Conservation (phyloP, 371 early-diverging fungal species). For the Pancytospora philotis region DNA sequence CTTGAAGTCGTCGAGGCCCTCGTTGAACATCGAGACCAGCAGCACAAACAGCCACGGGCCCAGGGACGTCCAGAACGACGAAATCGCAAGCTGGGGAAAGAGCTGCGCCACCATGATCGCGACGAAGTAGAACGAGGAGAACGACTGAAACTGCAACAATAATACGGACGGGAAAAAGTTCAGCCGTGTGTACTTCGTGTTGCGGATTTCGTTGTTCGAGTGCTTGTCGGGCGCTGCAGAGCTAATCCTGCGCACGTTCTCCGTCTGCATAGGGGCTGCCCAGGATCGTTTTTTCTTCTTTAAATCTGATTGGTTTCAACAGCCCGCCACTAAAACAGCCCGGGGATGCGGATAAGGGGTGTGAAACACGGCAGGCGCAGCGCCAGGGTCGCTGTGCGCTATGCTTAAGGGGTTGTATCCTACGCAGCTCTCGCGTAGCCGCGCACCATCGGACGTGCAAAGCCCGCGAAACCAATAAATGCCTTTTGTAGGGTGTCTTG, state of each 20-base stretch:
- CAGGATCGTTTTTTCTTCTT: conserved; percentile 9
- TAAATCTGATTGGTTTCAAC: conserved; percentile 18
- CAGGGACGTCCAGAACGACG: conserved; percentile 79
- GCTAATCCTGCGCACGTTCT: background rate
- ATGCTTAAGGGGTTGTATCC: too few relatives aligned
- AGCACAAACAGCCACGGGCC: conserved; percentile 86
- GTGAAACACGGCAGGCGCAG: background rate
- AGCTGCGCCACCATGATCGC: conserved; percentile 83
- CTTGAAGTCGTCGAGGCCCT: conserved; percentile 82
- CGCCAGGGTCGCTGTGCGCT: too few relatives aligned
- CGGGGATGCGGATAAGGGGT: conserved; percentile 32
- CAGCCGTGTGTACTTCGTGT: conserved; percentile 82
- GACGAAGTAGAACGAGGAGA: conserved; percentile 89
- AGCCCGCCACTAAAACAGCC: conserved; percentile 27
- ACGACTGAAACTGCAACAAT: conserved; percentile 84
- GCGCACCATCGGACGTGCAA: too few relatives aligned
- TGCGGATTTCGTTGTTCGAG: conserved; percentile 74
- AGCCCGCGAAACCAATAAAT: too few relatives aligned
- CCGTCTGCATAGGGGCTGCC: background rate
- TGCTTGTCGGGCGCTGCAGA: conserved; percentile 27
- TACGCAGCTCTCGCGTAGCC: too few relatives aligned
- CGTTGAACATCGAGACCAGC: conserved; percentile 79
- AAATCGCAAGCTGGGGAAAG: conserved; percentile 65
- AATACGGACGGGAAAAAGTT: conserved; percentile 79
- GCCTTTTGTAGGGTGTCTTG: too few relatives aligned